Evolutionary conservation across 495 filamentous ascomycete species (phyloP).

Genomic region (Hyaloscypha hepaticicola): DNA sequence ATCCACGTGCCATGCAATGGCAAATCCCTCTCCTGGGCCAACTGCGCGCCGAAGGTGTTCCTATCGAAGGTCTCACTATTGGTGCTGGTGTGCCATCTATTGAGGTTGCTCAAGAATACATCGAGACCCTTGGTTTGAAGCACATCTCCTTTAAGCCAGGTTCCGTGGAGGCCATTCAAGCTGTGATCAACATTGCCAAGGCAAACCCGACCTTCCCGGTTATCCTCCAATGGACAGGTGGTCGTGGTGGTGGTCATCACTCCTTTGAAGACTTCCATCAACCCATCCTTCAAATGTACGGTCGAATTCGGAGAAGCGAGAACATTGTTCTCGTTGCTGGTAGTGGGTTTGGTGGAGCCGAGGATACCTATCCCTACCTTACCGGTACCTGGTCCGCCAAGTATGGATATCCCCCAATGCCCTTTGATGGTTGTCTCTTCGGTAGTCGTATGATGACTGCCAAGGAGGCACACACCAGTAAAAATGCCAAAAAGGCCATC

Average conservation of each 20-base stretch:
- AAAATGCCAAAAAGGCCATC: slow-evolving; percentile 92
- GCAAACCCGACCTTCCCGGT: slow-evolving; percentile 88
- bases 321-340: slow-evolving; percentile 90
- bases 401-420: slow-evolving; percentile 91
- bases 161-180: slow-evolving; percentile 83
- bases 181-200: slow-evolving; percentile 89
- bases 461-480: slow-evolving; percentile 91
- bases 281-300: slow-evolving; percentile 89
- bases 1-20: slow-evolving; percentile 94
- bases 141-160: slow-evolving; percentile 96
- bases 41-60: slow-evolving; percentile 82
- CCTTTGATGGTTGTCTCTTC: slow-evolving; percentile 86
- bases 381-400: slow-evolving; percentile 82
- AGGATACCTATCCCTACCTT: slow-evolving; percentile 91
- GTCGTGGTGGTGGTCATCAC: slow-evolving; percentile 90
- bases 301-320: slow-evolving; percentile 72
- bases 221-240: slow-evolving; percentile 92
- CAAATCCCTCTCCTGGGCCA: slow-evolving; percentile 89
- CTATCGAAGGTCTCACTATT: slow-evolving; percentile 92
- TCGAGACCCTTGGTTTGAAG: slow-evolving; percentile 89
- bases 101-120: slow-evolving; percentile 92
- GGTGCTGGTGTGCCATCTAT: slow-evolving; percentile 92
- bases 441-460: slow-evolving; percentile 93
- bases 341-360: slow-evolving; percentile 86
- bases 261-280: slow-evolving; percentile 95